Base-by-base conservation (phyloP, 2,329 filamentous ascomycete species). In the Penicillium rolfsii region DNA sequence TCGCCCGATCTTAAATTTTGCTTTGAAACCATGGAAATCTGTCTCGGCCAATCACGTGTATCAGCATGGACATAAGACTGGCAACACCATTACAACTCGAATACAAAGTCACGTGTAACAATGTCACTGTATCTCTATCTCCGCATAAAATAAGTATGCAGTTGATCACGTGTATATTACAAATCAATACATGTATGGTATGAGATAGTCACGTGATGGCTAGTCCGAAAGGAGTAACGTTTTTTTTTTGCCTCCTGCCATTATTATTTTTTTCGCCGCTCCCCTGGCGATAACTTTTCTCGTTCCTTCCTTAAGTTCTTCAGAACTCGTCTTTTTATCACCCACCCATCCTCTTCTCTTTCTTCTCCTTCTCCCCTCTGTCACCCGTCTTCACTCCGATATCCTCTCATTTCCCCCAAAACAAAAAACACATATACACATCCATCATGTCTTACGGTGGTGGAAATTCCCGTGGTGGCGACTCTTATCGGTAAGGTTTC, bases 371-470 rank as follows among this genome's bases (percentile, higher is more conserved):
- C 38, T 43, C 45, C 38, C 48, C n/a, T 53, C 55, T 52, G 45
- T 19, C 43, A 7, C 36, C 16, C 22, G 16, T 30, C 8, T 56
- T 63, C 52, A 3, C 24, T 35, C 22, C 19, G 4, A 26, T 30
- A n/a, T 46, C 45, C 38, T 54, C 28, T 53, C 41, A 38, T 33
- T 26, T 58, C 53, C 38, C 38, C 19, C 50, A 45, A 26, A 40
- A 30, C 58, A 58, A 61, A 63, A 66, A 66, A 61, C 24, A 56
- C 41, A 45, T 62, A 45, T 62, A 63, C 63, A 71, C 12, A 60
- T 58, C 64, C 74, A 85, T 73, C 75, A 91, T 91, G 89, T 91
- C 89, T 80, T 90, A 91, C 86, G 77, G 77, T 64, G 74, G 75
- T 66, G 74, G 76, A 59, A 78, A 79, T 69, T 80, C 83, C 66